Evolutionary conservation across 768 basidiomycete species (phyloP).

Genomic region (Pleurotus ostreatus): DNA sequence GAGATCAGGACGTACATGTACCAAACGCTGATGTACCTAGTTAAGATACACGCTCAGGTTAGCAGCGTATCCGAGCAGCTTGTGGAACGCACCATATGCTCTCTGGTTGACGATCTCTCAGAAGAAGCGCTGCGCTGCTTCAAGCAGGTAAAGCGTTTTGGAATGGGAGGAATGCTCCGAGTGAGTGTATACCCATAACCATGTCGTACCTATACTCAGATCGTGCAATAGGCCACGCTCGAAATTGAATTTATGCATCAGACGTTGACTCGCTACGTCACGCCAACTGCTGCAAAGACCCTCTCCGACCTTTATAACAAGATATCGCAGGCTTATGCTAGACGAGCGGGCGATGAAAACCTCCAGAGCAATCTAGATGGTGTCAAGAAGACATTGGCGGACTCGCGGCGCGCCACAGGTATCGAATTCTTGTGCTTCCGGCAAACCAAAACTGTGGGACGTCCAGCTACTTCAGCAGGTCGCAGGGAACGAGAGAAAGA

Average conservation of each 20-base stretch:
- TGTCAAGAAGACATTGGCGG: constrained; percentile 86
- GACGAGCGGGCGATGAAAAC: constrained; percentile 81
- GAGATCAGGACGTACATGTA: constrained; percentile 97
- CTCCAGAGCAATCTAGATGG: constrained; percentile 84
- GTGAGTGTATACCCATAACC: constrained; percentile 40
- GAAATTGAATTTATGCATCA: constrained; percentile 99
- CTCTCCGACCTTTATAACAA: constrained; percentile 91
- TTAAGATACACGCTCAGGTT: constrained; percentile 89
- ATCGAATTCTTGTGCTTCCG: constrained; percentile 96
- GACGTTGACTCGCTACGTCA: constrained; percentile 86
- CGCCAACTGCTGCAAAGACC: constrained; percentile 72
- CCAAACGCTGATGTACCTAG: constrained; percentile 81
- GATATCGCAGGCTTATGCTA: constrained; percentile 89
- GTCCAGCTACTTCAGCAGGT: constrained; percentile 5
- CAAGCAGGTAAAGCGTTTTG: constrained; percentile 85
- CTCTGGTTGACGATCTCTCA: constrained; percentile 80
- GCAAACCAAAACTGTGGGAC: constrained; percentile 42
- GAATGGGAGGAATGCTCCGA: constrained; percentile 98
- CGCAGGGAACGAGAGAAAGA: constrained; percentile 8
- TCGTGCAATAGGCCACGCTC: constrained; percentile 76
- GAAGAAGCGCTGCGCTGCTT: constrained; percentile 83
- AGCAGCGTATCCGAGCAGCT: constrained; percentile 74
- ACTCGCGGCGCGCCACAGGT: constrained; percentile 85
- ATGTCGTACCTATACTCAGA: background rate
- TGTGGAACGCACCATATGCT: constrained; percentile 76